Evolutionary conservation across 495 filamentous ascomycete genomes (phyloP), one percentile per base, ranked within the genome.

Genomic region (Aspergillus nidulans): DNA sequence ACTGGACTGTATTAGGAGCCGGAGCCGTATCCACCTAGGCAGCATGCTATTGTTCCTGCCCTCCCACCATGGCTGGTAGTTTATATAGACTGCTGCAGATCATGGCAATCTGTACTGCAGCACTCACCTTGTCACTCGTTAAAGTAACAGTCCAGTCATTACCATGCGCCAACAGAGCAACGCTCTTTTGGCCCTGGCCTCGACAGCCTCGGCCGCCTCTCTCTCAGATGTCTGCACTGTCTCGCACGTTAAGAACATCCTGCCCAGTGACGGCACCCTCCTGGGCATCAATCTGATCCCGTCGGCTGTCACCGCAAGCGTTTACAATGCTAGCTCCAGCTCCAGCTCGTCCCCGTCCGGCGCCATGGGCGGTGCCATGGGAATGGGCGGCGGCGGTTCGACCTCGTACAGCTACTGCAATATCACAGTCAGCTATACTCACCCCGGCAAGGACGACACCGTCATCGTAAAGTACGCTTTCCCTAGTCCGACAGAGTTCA

Each of bases 361-460:
- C 7, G 39, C 6, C 19, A 21, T 18, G n/a, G 39, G 39, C 16
- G 39, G 10, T 4, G 36, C 6, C 36, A 39, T 21, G 3, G 36
- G 30, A 4, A 39, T 21, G 3, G 36, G 30, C 18, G 32, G 32
- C 6, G 25, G 25, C 25, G 53, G 53, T 54, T 56, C 56, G 24
- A 43, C 38, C 32, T 65, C 66, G 16, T 66, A 63, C 62, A 59
- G 54, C 49, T 77, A 74, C 26, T 79, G 75, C 63, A 77, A 78
- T 44, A 61, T 78, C 55, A 77, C 75, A 3, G 65, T 79, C 19
- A 57, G 73, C 7, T 78, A 79, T 42, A 68, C 68, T 3, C 76
- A 77, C 45, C 43, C 66, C 32, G 73, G 73, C 13, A 47, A 57
- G 6, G 63, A 63, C 25, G 75, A 73, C 38, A 30, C 59, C 20